Conservation (phyloP, 176 grass and related monocot genomes). For the Avena sativa region DNA sequence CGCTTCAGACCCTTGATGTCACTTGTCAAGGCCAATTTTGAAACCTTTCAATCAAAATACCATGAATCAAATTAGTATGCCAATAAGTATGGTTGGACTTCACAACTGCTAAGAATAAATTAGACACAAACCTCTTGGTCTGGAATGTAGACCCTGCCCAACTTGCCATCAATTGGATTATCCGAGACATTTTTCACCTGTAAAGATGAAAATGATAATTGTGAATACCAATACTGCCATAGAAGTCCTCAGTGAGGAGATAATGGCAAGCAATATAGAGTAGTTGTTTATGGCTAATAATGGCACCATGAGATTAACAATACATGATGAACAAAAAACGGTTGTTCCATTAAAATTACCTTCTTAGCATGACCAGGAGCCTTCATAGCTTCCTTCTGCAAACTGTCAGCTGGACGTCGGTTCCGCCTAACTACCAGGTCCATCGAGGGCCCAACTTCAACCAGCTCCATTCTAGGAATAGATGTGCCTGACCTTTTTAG, state of each 20-base stretch:
- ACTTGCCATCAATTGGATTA: constrained; percentile 58
- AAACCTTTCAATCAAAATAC: constrained; percentile 56
- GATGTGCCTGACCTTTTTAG: constrained; percentile 85
- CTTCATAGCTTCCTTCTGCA: constrained; percentile 93
- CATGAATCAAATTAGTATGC: constrained; percentile 26
- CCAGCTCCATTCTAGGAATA: constrained; percentile 89
- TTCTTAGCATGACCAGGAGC: constrained; percentile 69
- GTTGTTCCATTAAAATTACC: constrained; percentile 37
- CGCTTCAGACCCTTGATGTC: constrained; percentile 86
- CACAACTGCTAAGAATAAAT: not conserved
- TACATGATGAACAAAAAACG: constrained; percentile 4
- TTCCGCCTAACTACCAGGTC: constrained; percentile 77
- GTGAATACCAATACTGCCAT: constrained; percentile 1
- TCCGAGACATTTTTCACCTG: constrained; percentile 88
- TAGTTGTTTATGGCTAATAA: constrained; percentile 15
- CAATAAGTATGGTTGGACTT: not conserved
- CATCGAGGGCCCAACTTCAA: constrained; percentile 95
- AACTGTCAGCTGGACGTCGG: constrained; percentile 63
- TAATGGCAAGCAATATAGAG: not conserved
- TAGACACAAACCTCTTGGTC: constrained; percentile 61
- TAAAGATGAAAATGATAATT: constrained; percentile 31
- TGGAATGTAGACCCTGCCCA: constrained; percentile 73
- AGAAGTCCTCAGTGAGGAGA: constrained; percentile 12
- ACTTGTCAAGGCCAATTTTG: constrained; percentile 50
- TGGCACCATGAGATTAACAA: constrained; percentile 5